phyloP scores from a whole-genome alignment of 2,329 filamentous ascomycete species.

The Diaporthe capsici region DNA sequence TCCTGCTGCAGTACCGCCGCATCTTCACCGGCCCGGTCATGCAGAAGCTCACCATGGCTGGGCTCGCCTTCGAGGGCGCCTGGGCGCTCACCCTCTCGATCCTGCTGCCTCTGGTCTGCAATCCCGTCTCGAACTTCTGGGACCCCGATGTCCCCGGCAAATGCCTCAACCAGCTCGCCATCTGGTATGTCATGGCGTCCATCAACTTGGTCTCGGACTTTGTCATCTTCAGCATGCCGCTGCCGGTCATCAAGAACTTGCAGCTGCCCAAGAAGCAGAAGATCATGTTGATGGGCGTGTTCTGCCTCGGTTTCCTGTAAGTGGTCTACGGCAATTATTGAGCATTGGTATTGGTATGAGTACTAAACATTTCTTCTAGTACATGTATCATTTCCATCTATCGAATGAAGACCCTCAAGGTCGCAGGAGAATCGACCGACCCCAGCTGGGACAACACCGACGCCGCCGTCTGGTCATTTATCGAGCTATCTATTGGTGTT shows the following conservation, averaged over 20 bases:
- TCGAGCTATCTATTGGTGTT: conserved; percentile 49
- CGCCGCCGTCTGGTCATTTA: conserved; percentile 50
- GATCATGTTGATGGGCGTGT: conserved; percentile 45
- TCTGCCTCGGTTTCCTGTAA: conserved; percentile 49
- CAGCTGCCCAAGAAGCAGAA: conserved; percentile 47
- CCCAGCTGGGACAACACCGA: conserved; percentile 49
- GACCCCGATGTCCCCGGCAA: conserved; percentile 41
- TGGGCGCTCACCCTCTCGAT: conserved; percentile 46
- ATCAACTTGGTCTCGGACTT: conserved; percentile 48
- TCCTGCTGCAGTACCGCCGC: conserved; percentile 54
- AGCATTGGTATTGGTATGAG: not conserved
- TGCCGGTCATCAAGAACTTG: conserved; percentile 46
- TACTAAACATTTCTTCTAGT: conserved; percentile 35
- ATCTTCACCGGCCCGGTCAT: conserved; percentile 49
- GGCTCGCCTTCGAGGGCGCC: conserved; percentile 43
- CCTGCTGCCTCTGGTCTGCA: conserved; percentile 45
- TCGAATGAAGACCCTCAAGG: conserved; percentile 47
- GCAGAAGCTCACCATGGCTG: conserved; percentile 42
- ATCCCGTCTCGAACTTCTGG: conserved; percentile 47
- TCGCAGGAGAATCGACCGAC: conserved; percentile 43
- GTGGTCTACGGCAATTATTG: not conserved
- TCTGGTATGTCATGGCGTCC: conserved; percentile 45
- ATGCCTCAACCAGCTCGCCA: conserved; percentile 46
- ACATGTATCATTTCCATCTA: conserved; percentile 49
- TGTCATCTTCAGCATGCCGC: conserved; percentile 46